These are phyloP conservation scores for Kodamaea fungicola DNA, from an alignment of 1,139 yeast genomes.

Conservation along the genomic window DNA sequence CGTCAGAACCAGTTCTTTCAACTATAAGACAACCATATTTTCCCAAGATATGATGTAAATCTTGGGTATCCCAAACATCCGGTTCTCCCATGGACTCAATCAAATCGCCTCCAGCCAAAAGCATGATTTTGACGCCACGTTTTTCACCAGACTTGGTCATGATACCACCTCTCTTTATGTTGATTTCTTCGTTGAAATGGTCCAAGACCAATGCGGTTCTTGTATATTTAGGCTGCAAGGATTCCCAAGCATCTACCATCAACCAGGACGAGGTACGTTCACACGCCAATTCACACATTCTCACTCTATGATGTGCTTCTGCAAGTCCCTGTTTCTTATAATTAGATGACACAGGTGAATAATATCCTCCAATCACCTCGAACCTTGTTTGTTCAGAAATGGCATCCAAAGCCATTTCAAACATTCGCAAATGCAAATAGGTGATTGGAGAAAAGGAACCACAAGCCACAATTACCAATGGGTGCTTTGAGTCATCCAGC, in stretches of 20 bases:
- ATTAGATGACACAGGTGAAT: slow-evolving; percentile 95
- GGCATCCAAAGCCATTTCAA: slow-evolving; percentile 97
- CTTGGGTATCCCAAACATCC: slow-evolving; percentile 97
- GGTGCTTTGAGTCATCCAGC: slow-evolving; percentile 74
- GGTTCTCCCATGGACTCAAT: slow-evolving; percentile 99
- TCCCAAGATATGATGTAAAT: slow-evolving; percentile 91
- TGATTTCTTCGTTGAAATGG: slow-evolving; percentile 94
- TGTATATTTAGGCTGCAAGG: slow-evolving; percentile 84
- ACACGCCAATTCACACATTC: slow-evolving; percentile 98
- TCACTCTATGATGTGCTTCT: slow-evolving; percentile 79
- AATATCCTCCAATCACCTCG: slow-evolving; percentile 95
- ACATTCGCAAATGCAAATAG: slow-evolving; percentile 91
- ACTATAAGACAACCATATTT: slow-evolving; percentile 94
- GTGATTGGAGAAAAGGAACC: slow-evolving; percentile 97
- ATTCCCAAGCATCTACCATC: slow-evolving; percentile 99
- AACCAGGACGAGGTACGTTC: slow-evolving; percentile 96
- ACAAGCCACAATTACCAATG: slow-evolving; percentile 93
- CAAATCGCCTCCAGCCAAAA: slow-evolving; percentile 95
- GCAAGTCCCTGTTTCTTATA: slow-evolving; percentile 94
- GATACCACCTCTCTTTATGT: slow-evolving; percentile 87
- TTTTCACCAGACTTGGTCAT: slow-evolving; percentile 66
- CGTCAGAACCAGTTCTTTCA: slow-evolving; percentile 96
- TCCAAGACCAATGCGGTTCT: slow-evolving; percentile 94
- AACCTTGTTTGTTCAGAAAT: slow-evolving; percentile 87
- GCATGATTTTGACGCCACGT: slow-evolving; percentile 90